These are phyloP conservation scores for Fusarium dlaminii DNA, from an alignment of 2,329 filamentous ascomycete genomes.

Conservation along the genomic window DNA sequence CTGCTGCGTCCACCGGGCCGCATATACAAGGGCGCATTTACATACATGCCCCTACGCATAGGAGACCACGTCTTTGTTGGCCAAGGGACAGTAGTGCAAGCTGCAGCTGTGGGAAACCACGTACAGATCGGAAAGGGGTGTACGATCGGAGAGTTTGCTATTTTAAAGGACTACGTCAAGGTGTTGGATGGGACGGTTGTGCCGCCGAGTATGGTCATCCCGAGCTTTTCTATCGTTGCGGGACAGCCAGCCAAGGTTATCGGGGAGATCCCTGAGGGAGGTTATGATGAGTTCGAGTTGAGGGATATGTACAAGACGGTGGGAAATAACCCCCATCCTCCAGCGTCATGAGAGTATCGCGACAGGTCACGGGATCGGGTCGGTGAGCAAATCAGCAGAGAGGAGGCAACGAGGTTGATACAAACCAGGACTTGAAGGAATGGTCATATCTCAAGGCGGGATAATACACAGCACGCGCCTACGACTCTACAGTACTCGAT, in stretches of 20 bases:
- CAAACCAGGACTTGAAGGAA: no score
- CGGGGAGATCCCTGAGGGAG: constrained; percentile 81
- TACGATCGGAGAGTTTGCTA: constrained; percentile 84
- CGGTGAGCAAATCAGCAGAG: not conserved
- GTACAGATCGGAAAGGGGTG: constrained; percentile 84
- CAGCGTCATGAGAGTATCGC: constrained; percentile 36
- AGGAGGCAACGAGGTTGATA: not conserved
- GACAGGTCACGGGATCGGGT: not conserved
- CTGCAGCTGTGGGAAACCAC: constrained; percentile 83
- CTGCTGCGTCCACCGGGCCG: constrained; percentile 85
- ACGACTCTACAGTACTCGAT: not conserved
- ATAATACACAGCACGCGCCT: not conserved
- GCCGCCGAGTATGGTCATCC: constrained; percentile 88
- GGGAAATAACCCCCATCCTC: constrained; percentile 62
- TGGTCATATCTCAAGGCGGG: not conserved
- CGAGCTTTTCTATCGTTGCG: constrained; percentile 91
- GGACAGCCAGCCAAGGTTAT: constrained; percentile 82
- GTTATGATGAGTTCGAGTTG: constrained; percentile 70
- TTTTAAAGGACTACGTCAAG: constrained; percentile 92
- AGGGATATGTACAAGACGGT: constrained; percentile 72
- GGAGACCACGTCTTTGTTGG: constrained; percentile 95
- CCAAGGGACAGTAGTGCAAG: constrained; percentile 77
- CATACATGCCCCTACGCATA: constrained; percentile 89
- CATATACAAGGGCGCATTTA: constrained; percentile 80
- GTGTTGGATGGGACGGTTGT: constrained; percentile 87